Evolutionary conservation across 495 filamentous ascomycete genomes (phyloP).

Genomic region (Daldinia decipiens): DNA sequence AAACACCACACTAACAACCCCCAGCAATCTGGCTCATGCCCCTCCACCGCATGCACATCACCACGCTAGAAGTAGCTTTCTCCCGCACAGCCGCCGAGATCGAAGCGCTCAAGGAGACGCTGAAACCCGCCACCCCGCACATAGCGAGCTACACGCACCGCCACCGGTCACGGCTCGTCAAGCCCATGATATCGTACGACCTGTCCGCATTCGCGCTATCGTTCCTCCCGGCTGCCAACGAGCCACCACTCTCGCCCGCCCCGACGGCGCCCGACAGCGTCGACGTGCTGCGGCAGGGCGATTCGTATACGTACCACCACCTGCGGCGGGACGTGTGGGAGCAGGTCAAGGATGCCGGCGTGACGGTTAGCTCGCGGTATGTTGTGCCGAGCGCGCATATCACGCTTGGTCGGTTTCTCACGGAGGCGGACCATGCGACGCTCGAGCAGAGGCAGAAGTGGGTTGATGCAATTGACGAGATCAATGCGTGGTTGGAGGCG

Average conservation of each 20-base stretch:
- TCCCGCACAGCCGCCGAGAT: conserved; percentile 72
- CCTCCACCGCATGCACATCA: conserved; percentile 79
- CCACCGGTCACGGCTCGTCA: conserved; percentile 77
- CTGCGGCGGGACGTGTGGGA: conserved; percentile 81
- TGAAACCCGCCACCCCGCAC: conserved; percentile 58
- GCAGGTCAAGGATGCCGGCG: conserved; percentile 64
- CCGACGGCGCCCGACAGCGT: conserved; percentile 44
- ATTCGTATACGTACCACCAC: conserved; percentile 88
- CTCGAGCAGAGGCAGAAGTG: conserved; percentile 64
- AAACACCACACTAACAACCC: not conserved
- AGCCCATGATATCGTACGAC: conserved; percentile 86
- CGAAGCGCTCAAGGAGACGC: conserved; percentile 61
- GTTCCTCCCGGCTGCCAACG: conserved; percentile 79
- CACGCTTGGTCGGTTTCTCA: conserved; percentile 83
- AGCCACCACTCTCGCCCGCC: conserved; percentile 55
- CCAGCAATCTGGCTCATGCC: conserved; percentile 89
- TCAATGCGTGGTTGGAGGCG: conserved; percentile 75
- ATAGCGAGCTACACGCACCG: conserved; percentile 71
- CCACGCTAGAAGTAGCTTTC: conserved; percentile 82
- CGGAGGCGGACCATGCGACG: conserved; percentile 58
- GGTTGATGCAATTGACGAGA: conserved; percentile 73
- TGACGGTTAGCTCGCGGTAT: conserved; percentile 77
- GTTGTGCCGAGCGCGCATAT: conserved; percentile 88
- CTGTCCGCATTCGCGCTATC: conserved; percentile 83
- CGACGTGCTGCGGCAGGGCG: conserved; percentile 50